Conservation (phyloP, 805 yeast genomes). For the Myxozyma kluyveri region DNA sequence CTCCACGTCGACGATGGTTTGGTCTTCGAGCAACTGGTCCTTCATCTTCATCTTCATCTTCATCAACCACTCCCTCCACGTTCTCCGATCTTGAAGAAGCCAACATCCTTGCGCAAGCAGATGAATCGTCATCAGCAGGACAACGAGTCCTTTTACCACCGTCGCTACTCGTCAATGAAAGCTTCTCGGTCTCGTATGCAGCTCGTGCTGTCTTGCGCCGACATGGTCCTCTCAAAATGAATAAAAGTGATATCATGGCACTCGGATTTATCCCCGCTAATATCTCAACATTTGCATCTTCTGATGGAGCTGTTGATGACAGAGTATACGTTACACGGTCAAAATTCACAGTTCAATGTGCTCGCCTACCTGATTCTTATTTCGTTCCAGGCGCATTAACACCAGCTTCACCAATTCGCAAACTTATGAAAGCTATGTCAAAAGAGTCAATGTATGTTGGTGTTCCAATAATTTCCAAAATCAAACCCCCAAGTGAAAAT, state of each 20-base stretch:
- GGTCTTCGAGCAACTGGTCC: background rate
- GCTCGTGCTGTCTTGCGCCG: slow-evolving; percentile 7
- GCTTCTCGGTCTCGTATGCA: slow-evolving; percentile 7
- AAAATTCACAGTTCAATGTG: slow-evolving; percentile 2
- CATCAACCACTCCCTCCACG: no score
- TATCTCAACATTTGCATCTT: background rate
- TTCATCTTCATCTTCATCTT: background rate
- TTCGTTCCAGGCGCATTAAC: slow-evolving; percentile 19
- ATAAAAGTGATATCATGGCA: background rate
- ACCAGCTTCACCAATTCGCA: slow-evolving; percentile 10
- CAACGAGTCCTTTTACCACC: background rate
- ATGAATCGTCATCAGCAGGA: background rate
- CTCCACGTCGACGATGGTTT: background rate
- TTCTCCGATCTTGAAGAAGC: no score
- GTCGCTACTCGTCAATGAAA: background rate
- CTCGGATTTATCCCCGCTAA: slow-evolving; percentile 6
- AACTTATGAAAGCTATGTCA: slow-evolving; percentile 9
- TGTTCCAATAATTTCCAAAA: background rate
- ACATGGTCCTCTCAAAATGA: slow-evolving; percentile 6
- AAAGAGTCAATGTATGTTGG: slow-evolving; percentile 2
- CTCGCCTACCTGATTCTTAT: slow-evolving; percentile 16
- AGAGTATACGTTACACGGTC: background rate
- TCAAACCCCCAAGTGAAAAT: background rate
- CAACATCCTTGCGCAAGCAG: no score
- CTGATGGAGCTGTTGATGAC: background rate